phyloP scores from a whole-genome alignment of 2,329 filamentous ascomycete genomes.

The Byssoonygena ceratinophila region DNA sequence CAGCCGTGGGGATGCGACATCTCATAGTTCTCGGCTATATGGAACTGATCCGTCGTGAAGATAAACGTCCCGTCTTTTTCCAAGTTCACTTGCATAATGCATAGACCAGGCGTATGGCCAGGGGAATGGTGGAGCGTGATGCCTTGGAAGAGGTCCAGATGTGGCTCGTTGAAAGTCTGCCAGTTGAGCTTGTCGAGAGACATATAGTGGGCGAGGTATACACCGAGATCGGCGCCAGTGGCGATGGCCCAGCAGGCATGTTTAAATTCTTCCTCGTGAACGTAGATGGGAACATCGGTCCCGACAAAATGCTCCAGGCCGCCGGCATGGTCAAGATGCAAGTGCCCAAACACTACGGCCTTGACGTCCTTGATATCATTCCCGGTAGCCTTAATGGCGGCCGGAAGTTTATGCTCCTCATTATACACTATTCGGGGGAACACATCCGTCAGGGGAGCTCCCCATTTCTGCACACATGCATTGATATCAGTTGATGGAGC shows the following conservation, averaged over 20 bases:
- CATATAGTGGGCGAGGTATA: slow-evolving; percentile 33
- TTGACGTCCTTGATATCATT: slow-evolving; percentile 40
- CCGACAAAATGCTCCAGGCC: slow-evolving; percentile 38
- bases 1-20: slow-evolving; percentile 29
- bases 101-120: slow-evolving; percentile 31
- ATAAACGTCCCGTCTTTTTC: slow-evolving; percentile 31
- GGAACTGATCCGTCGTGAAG: slow-evolving; percentile 35
- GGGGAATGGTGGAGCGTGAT: slow-evolving; percentile 31
- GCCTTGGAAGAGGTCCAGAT: slow-evolving; percentile 33
- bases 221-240: slow-evolving; percentile 33
- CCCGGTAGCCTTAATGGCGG: slow-evolving; percentile 30
- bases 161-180: slow-evolving; percentile 34
- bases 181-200: slow-evolving; percentile 32
- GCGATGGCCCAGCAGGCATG: slow-evolving; percentile 38
- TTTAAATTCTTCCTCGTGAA: slow-evolving; percentile 41
- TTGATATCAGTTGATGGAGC: not conserved
- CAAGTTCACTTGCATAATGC: slow-evolving; percentile 31
- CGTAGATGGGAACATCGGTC: slow-evolving; percentile 38
- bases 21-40: slow-evolving; percentile 34
- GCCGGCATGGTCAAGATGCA: slow-evolving; percentile 42
- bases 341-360: slow-evolving; percentile 38
- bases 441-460: slow-evolving; percentile 29
- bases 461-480: slow-evolving; percentile 24
- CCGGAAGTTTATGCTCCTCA: slow-evolving; percentile 27
- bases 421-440: slow-evolving; percentile 31